Base-by-base conservation (phyloP, 192 early-diverging fungal species). In the Backusella sp. region DNA sequence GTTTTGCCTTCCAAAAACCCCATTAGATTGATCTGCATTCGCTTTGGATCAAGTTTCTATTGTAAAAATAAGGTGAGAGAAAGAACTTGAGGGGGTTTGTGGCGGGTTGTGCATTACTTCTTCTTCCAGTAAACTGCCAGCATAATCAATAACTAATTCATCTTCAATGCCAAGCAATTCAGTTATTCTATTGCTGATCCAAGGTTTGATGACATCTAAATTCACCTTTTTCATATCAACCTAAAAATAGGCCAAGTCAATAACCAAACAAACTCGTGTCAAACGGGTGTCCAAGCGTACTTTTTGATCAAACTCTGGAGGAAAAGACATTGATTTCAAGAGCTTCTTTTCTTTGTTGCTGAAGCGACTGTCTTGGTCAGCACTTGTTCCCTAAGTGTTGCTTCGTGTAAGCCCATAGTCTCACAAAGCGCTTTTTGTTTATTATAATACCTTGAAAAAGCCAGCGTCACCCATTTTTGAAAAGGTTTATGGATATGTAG, bases 1-100 rank as follows among this genome's bases (percentile, higher is more conserved):
- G 98, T 86, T 37, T 94, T 95, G 23, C 85, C 86, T 76, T 96
- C 95, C 23, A 99, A 83, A 74, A 99, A 99, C 12, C 96, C 96
- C 3, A 96, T 96, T 9, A 99, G 85, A 75, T 95, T 95, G 72
- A 98, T 96, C 82, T 99, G 98, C 87, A 99, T 95, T 21, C 87
- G 76, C 73, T 91, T 92, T 46, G 96, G 94, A 83, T 99, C 97
- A 12, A 92, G 90, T 4, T 83, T 87, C 88, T 93, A 59, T 41
- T 6, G 8, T 23, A 42, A 74, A 74, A 75, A 49, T 74, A 68
- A 37, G 14, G 70, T 3, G 53, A 68, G 59, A 6, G 28, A 70
- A 23, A 30, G 17, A 19, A 39, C 37, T 39, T 39, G 37, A 1
- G 14, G 32, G 32, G 14, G 11, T 44, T 44, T 44, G 14, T 44